Percentiles rank a stretch among this genome's conserved stretches.
Conservation (phyloP, 306 rosid genomes). For the Castanea sativa region DNA sequence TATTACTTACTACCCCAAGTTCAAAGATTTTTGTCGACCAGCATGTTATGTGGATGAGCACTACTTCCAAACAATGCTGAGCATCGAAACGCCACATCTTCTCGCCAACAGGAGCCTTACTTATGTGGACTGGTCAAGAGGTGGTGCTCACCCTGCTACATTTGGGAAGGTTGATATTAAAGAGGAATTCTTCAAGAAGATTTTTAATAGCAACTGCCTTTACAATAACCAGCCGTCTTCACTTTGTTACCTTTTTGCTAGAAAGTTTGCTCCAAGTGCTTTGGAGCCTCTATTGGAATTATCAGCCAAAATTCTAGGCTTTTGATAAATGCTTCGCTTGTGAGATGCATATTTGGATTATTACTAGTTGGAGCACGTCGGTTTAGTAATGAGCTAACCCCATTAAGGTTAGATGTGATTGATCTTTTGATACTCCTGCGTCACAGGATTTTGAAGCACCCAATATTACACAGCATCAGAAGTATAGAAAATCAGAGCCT, state of each 20-base stretch:
- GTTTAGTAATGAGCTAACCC: conserved; percentile 33
- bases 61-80: conserved; percentile 92
- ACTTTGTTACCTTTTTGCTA: conserved; percentile 88
- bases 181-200: conserved; percentile 71
- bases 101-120: conserved; percentile 88
- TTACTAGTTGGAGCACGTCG: conserved; percentile 22
- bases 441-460: conserved; percentile 31
- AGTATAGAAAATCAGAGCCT: conserved; percentile 36
- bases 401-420: conserved; percentile 19
- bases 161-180: conserved; percentile 80
- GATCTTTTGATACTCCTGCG: conserved; percentile 15
- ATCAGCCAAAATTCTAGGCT: conserved; percentile 65
- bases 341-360: conserved; percentile 21
- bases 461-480: conserved; percentile 26
- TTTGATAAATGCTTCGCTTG: conserved; percentile 38
- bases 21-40: conserved; percentile 71
- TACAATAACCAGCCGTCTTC: conserved; percentile 83
- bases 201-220: conserved; percentile 55
- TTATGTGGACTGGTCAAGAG: conserved; percentile 96
- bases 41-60: conserved; percentile 95
- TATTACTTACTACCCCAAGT: conserved; percentile 62
- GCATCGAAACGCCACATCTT: conserved; percentile 64
- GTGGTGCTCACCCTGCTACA: conserved; percentile 99
- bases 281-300: conserved; percentile 70
- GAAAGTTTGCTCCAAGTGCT: conserved; percentile 95